Conservation (phyloP, 176 grass and related monocot genomes). For the Oryza coarctata region DNA sequence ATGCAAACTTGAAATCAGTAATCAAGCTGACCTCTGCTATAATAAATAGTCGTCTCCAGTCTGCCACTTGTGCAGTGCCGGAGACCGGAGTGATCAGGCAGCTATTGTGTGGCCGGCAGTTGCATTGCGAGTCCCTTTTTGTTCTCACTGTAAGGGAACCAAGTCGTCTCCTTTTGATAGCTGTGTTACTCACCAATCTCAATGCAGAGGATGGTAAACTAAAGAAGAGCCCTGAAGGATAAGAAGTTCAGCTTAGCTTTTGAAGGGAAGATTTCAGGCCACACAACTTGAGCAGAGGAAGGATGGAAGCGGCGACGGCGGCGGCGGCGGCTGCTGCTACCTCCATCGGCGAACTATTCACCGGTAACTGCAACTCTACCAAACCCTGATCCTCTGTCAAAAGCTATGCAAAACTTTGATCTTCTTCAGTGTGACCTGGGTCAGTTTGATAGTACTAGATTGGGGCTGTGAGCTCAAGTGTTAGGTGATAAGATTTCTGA, state of each 20-base stretch:
- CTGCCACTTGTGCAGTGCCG: slow-evolving; percentile 5
- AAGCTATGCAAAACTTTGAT: neutral
- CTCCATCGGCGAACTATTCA: neutral
- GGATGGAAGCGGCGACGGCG: slow-evolving; percentile 31
- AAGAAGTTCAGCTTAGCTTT: neutral
- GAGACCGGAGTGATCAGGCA: neutral
- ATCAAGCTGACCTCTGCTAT: neutral
- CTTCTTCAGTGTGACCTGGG: neutral
- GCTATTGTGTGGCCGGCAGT: neutral
- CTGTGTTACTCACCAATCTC: slow-evolving; percentile 40
- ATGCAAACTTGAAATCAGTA: neutral
- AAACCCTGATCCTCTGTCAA: neutral
- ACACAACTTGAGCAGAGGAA: slow-evolving; percentile 23
- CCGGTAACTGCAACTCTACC: slow-evolving; percentile 24
- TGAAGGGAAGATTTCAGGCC: slow-evolving; percentile 35
- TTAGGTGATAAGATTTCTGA: neutral
- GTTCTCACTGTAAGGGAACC: neutral
- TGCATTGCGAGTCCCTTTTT: slow-evolving; percentile 14
- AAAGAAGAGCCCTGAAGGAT: neutral
- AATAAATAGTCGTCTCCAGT: neutral
- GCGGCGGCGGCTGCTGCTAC: slow-evolving; percentile 16
- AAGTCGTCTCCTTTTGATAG: neutral
- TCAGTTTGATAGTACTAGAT: neutral
- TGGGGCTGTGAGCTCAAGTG: neutral
- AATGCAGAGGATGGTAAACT: slow-evolving; percentile 7